Conservation (phyloP, 768 basidiomycete genomes). For the Tylopilus cervinicoccineus region DNA sequence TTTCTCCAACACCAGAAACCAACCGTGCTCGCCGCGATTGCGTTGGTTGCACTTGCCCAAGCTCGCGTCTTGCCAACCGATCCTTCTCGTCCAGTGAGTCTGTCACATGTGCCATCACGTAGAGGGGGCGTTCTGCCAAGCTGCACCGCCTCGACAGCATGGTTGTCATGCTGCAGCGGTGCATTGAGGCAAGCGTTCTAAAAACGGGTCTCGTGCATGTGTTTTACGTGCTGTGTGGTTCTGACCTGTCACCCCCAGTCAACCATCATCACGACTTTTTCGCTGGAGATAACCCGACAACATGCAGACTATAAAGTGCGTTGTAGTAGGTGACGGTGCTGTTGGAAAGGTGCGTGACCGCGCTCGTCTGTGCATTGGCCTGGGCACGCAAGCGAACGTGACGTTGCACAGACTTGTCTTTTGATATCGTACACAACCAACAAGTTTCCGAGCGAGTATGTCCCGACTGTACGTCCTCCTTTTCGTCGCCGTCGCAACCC, state of each 20-base stretch:
- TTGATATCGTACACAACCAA: constrained; percentile 97
- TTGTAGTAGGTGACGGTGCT: constrained; percentile 96
- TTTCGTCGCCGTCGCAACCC: background rate
- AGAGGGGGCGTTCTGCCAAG: constrained; percentile 8
- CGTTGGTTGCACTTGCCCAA: constrained; percentile 19
- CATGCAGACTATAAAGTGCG: constrained; percentile 98
- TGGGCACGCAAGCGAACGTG: constrained; percentile 1
- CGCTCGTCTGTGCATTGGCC: background rate
- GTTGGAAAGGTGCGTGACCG: constrained; percentile 85
- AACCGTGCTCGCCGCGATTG: constrained; percentile 29
- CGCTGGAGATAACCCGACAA: constrained; percentile 15
- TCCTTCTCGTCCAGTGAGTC: constrained; percentile 22
- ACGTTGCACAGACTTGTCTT: constrained; percentile 71
- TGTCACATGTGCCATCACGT: constrained; percentile 4
- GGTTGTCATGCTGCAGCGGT: constrained; percentile 31
- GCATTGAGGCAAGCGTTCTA: constrained; percentile 15
- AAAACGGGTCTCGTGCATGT: constrained; percentile 27
- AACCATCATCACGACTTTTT: constrained; percentile 14
- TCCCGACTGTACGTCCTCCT: constrained; percentile 77
- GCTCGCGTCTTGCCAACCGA: constrained; percentile 16
- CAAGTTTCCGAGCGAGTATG: constrained; percentile 99
- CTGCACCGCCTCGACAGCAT: constrained; percentile 24
- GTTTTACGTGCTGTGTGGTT: constrained; percentile 11
- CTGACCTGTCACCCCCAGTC: constrained; percentile 15
- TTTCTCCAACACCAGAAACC: constrained; percentile 19